A percentile compares a stretch with the other conserved stretches of the same genome.
phyloP scores from a whole-genome alignment of 2,329 filamentous ascomycete species.

The Leptographium radiaticola region DNA sequence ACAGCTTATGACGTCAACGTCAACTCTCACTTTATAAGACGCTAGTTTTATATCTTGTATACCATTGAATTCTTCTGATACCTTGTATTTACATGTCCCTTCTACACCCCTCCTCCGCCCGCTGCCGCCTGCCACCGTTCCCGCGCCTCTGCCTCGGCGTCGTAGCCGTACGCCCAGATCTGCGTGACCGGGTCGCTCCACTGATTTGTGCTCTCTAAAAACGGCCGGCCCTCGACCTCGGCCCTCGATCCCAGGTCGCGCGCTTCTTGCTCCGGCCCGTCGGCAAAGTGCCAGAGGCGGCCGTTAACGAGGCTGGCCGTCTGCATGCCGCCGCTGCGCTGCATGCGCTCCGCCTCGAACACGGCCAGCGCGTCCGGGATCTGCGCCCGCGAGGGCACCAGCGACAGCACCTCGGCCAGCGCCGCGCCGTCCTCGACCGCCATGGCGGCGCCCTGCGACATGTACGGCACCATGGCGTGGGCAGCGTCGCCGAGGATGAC shows the following conservation, averaged over 20 bases:
- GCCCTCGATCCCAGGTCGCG: conserved; percentile 26
- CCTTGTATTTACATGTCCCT: background rate
- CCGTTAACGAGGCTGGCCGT: conserved; percentile 31
- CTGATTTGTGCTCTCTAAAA: conserved; percentile 29
- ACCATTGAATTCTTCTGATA: too few relatives aligned
- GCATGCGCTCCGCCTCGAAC: conserved; percentile 23
- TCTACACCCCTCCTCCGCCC: background rate
- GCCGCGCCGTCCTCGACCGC: conserved; percentile 36
- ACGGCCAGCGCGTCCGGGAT: conserved; percentile 20
- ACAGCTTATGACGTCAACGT: too few relatives aligned
- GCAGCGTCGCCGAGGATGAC: conserved; percentile 35
- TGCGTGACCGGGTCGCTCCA: conserved; percentile 34
- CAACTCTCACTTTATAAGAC: too few relatives aligned
- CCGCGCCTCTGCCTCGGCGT: conserved; percentile 21
- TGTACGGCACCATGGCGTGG: conserved; percentile 33
- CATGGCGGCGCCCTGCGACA: conserved; percentile 32
- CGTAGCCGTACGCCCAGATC: conserved; percentile 34
- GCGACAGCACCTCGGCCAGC: conserved; percentile 23
- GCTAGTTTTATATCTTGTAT: too few relatives aligned
- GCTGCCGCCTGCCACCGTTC: background rate
- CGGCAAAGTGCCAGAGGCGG: conserved; percentile 31
- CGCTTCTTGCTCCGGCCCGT: conserved; percentile 27
- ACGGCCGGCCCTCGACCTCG: conserved; percentile 24
- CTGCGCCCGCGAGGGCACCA: conserved; percentile 15
- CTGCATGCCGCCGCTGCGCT: conserved; percentile 25